Conservation (phyloP, 2,329 filamentous ascomycete genomes). For the Fusarium globosum region DNA sequence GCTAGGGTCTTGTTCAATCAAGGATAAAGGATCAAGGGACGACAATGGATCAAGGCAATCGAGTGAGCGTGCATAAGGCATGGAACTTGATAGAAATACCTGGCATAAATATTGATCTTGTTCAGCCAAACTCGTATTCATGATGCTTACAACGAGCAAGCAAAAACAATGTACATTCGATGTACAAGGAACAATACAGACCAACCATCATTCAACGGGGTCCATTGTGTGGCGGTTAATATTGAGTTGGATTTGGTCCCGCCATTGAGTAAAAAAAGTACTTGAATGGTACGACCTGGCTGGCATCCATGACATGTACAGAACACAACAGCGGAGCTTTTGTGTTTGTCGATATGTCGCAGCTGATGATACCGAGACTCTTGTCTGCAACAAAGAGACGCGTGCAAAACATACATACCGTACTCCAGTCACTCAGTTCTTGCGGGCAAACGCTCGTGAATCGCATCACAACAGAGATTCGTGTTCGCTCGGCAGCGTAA, state of each 20-base stretch:
- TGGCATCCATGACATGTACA: constrained; percentile 2
- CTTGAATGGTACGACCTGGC: constrained; percentile 15
- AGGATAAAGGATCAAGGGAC: constrained; percentile 21
- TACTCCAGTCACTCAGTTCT: neutral
- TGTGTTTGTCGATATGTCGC: constrained; percentile 18
- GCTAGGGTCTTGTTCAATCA: neutral
- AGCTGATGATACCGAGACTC: constrained; percentile 10
- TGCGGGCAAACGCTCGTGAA: constrained; percentile 9
- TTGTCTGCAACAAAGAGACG: constrained; percentile 3
- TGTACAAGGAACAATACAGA: constrained; percentile 26
- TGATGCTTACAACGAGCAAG: neutral
- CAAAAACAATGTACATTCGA: neutral
- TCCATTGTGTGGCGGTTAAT: constrained; percentile 38
- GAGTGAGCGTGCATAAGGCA: neutral
- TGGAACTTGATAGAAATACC: constrained; percentile 1
- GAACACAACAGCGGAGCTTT: constrained; percentile 11
- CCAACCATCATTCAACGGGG: constrained; percentile 40
- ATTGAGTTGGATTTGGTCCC: constrained; percentile 24
- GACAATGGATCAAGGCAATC: neutral
- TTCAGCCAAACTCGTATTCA: neutral
- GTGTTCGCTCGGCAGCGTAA: constrained; percentile 18
- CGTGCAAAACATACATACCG: neutral
- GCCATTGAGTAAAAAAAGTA: constrained; percentile 17
- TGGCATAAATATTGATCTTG: neutral
- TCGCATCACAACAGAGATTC: constrained; percentile 13